A percentile compares a stretch with the other conserved stretches of the same genome.
Conservation (phyloP, 73 alveolate genomes). For the Paramecium caudatum region DNA sequence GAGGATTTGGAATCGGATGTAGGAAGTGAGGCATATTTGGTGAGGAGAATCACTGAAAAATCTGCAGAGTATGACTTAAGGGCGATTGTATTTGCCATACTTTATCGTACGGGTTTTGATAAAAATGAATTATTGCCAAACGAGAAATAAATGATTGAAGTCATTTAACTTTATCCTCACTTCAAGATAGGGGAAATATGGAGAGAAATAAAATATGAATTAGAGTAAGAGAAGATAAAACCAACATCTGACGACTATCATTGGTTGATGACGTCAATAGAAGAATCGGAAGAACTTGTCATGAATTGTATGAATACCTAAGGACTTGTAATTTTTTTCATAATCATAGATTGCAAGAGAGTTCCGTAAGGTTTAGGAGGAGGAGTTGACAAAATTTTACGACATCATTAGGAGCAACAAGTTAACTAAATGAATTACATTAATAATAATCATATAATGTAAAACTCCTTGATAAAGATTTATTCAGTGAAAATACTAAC, state of each 20-base stretch:
- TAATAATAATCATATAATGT: background rate
- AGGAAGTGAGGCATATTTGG: conserved; percentile 75
- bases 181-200: conserved; percentile 97
- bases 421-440: conserved; percentile 61
- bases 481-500: background rate
- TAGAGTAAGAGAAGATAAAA: conserved; percentile 87
- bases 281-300: conserved; percentile 94
- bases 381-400: conserved; percentile 78
- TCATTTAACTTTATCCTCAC: conserved; percentile 95
- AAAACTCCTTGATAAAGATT: background rate
- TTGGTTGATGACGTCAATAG: conserved; percentile 96
- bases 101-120: conserved; percentile 96
- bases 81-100: conserved; percentile 92
- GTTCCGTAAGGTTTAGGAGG: conserved; percentile 76
- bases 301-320: conserved; percentile 90
- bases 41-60: conserved; percentile 79
- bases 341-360: conserved; percentile 79
- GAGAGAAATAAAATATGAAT: conserved; percentile 95
- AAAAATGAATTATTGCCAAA: conserved; percentile 90
- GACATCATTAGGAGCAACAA: conserved; percentile 76
- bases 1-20: conserved; percentile 77
- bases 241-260: conserved; percentile 96
- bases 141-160: conserved; percentile 96
- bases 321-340: conserved; percentile 71
- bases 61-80: conserved; percentile 92